These are phyloP conservation scores for Thraustotheca clavata DNA, from an alignment of 352 stramenopile species.

Conservation along the genomic window DNA sequence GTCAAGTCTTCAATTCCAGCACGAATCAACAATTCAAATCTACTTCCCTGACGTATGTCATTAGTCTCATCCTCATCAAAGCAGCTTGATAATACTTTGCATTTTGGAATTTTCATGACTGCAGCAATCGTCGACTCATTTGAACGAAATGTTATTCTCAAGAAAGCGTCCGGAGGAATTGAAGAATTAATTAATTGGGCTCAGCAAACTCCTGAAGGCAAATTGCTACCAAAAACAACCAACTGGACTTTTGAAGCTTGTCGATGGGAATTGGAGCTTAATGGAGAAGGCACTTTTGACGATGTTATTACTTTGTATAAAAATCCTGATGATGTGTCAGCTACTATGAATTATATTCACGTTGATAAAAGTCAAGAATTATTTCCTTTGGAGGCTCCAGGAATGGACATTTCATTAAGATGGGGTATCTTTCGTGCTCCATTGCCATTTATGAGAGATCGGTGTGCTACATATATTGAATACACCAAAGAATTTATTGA, in stretches of 20 bases:
- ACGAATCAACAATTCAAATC: no score
- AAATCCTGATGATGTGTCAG: neutral
- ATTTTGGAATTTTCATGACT: no score
- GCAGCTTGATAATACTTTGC: no score
- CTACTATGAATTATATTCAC: neutral
- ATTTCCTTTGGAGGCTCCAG: neutral
- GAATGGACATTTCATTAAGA: neutral
- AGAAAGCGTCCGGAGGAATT: neutral
- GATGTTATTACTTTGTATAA: neutral
- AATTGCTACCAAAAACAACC: neutral
- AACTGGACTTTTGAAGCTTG: conserved; percentile 7
- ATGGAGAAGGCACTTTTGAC: neutral
- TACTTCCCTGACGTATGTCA: no score
- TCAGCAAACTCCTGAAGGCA: neutral
- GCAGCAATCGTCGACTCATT: neutral
- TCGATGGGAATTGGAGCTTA: neutral
- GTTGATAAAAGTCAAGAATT: neutral
- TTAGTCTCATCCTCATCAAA: no score
- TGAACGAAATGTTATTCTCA: neutral
- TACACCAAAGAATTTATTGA: conserved; percentile 8
- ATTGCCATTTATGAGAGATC: neutral
- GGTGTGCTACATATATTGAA: neutral
- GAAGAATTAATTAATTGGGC: conserved; percentile 1
- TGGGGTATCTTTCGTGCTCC: neutral
- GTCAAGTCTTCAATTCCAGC: no score